These are phyloP conservation scores for Mortierella sp. DNA, from an alignment of 371 early-diverging fungal species.

Conservation along the genomic window DNA sequence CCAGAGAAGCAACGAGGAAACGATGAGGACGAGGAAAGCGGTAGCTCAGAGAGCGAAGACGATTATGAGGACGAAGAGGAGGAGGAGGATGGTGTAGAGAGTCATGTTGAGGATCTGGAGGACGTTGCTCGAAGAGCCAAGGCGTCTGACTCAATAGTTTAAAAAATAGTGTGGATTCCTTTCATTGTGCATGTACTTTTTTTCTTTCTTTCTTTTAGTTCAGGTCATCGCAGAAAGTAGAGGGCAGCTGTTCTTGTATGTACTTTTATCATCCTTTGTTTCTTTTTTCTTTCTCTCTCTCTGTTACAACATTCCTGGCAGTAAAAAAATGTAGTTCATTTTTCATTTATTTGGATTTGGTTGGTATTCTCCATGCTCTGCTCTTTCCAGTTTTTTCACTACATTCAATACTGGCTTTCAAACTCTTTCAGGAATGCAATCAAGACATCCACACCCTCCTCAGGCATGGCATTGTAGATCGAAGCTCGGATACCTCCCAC, in stretches of 20 bases:
- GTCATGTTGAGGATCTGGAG: slow-evolving; percentile 1
- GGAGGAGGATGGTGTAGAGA: not conserved
- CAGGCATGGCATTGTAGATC: slow-evolving; percentile 93
- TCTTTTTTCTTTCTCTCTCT: not conserved
- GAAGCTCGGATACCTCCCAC: slow-evolving; percentile 94
- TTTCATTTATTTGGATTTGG: not conserved
- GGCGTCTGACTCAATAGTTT: too few relatives aligned
- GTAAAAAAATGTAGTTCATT: not conserved
- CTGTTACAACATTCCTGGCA: not conserved
- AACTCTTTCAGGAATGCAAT: slow-evolving; percentile 85
- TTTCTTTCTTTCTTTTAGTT: not conserved
- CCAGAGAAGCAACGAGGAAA: not conserved
- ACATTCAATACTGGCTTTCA: slow-evolving; percentile 57
- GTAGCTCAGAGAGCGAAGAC: slow-evolving; percentile 10
- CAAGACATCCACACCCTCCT: slow-evolving; percentile 82
- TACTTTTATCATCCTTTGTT: not conserved
- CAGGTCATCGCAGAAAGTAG: not conserved
- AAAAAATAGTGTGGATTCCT: not conserved
- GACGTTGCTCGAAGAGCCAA: not conserved
- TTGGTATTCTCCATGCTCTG: not conserved
- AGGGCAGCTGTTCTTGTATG: not conserved
- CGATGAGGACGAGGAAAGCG: slow-evolving; percentile 11
- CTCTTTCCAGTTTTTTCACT: not conserved
- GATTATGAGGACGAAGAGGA: slow-evolving; percentile 15
- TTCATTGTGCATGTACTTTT: not conserved